Evolutionary conservation across 306 rosid genomes (phyloP), one percentile per base, ranked within the genome.

Genomic region (Cicer cuneatum): DNA sequence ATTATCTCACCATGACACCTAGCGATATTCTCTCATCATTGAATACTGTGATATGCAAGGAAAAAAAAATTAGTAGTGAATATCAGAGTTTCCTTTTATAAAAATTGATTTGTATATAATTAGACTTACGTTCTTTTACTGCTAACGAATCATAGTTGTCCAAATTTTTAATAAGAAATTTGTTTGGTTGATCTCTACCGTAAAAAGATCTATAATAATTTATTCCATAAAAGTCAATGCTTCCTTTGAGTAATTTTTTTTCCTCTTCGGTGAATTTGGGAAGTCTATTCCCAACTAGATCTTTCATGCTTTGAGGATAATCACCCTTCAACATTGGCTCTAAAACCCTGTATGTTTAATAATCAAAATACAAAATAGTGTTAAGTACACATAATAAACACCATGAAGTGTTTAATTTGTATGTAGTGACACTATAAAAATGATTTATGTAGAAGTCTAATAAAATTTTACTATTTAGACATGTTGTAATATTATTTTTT

Each of bases 131-230:
- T 56, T 47, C 37, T 21, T 1, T 40, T 24, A 57, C 45, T 0
- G 72, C 83, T 4, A 21, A 19, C 2, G 40, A 2, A 1, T 81
- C 85, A 11, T 24, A 39, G 35, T 58, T 51, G 40, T 73, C 81
- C 10, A 37, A 0, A 16, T 9, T 5, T 2, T 8, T 2, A 16
- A 60, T 29, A 35, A 10, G 39, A 14, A 40, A 0, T 56, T 15
- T 64, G 66, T 42, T 54, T 68, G 38, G 24, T 74, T 73, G n/a
- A 2, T 33, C 11, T 70, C 5, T 79, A 11, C 64, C 82, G 47
- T 41, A 80, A 13, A 14, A 54, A 6, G 85, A 80, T 24, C 66
- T 46, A 60, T 84, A 84, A 58, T 84, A 84, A 12, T 84, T 84
- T 7, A 84, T 5, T 4, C 80, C 85, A 54, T 76, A 15, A 12